A percentile compares a stretch with the other conserved stretches of the same genome.
Evolutionary conservation across 129 eudicot species (phyloP).

Genomic region (Oenanthe sinensis): DNA sequence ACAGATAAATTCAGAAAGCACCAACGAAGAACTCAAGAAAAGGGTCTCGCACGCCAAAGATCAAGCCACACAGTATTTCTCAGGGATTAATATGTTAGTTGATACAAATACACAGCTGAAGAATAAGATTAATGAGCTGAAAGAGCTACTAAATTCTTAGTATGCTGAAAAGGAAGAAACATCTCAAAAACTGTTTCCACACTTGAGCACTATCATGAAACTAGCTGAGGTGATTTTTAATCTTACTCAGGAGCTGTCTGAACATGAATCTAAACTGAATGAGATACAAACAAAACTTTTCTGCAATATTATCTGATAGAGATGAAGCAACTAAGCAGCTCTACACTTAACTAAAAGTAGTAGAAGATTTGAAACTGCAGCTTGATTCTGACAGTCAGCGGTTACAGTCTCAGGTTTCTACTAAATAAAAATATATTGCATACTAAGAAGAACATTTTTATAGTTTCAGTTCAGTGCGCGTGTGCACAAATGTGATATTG

Average conservation of each 20-base stretch:
- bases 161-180: constrained; percentile 54
- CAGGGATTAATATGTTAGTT: constrained; percentile 52
- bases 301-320: constrained; percentile 43
- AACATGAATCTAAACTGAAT: constrained; percentile 42
- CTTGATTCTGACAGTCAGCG: constrained; percentile 51
- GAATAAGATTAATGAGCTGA: constrained; percentile 57
- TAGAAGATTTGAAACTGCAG: constrained; percentile 55
- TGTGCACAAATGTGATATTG: no score
- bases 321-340: constrained; percentile 40
- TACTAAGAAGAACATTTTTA: no score
- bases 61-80: constrained; percentile 36
- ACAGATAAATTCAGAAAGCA: constrained; percentile 44
- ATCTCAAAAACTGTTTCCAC: constrained; percentile 26
- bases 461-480: no score
- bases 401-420: constrained; percentile 86
- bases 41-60: constrained; percentile 49
- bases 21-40: constrained; percentile 51
- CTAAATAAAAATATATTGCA: no score
- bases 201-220: neutral
- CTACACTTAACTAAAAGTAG: constrained; percentile 32
- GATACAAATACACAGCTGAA: constrained; percentile 57
- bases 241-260: constrained; percentile 62
- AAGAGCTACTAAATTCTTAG: constrained; percentile 32
- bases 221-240: constrained; percentile 40
- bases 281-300: constrained; percentile 41